Base-by-base conservation (phyloP, 2,329 filamentous ascomycete genomes). In the Lasiodiplodia gonubiensis region DNA sequence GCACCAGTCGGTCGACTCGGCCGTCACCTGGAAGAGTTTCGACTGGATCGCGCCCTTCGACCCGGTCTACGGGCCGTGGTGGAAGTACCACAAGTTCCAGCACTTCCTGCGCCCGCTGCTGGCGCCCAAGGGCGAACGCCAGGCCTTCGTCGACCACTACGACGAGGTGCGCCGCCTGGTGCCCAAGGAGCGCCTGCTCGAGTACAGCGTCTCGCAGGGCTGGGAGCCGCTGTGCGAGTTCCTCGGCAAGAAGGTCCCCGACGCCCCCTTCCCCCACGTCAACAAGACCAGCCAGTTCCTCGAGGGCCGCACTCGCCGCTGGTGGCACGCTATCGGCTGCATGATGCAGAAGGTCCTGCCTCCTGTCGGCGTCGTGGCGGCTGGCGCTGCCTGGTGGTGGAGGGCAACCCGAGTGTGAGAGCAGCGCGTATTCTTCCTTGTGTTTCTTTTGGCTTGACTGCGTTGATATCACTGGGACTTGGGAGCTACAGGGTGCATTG, bases 1-100 rank as follows among this genome's bases (percentile, higher is more conserved):
- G 49, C 49, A 27, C 23, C 46, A 35, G 21, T 52, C 37, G 18
- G 59, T 68, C 37, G 52, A 64, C n/a, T 27, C 25, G 7, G 61
- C 68, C 33, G 18, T 55, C 1, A n/a, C 14, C 5, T 33, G 18
- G 53, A 16, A 21, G 18, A 16, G 49, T 23, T 52, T 14, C 10
- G 49, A 27, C 12, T 52, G 23, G 49, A 21, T 51, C 18, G 18
- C 49, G 23, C 42, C 42, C 2, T 46, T 46, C 18, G 42, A 18
- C 7, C 39, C 16, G 14, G 6, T 10, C 5, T 16, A 7, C n/a
- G 42, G 42, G 7, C 18, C 42, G 6, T 46, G 42, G 42, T 4
- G 3, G 18, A 46, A 46, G 42, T 46, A 10, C 8, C 42, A n/a
- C 2, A 6, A 8, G 18, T 46, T 46, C 2, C 18, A 46, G 42